These are phyloP conservation scores for Priceomyces haplophilus DNA, from an alignment of 805 yeast genomes.

Conservation along the genomic window DNA sequence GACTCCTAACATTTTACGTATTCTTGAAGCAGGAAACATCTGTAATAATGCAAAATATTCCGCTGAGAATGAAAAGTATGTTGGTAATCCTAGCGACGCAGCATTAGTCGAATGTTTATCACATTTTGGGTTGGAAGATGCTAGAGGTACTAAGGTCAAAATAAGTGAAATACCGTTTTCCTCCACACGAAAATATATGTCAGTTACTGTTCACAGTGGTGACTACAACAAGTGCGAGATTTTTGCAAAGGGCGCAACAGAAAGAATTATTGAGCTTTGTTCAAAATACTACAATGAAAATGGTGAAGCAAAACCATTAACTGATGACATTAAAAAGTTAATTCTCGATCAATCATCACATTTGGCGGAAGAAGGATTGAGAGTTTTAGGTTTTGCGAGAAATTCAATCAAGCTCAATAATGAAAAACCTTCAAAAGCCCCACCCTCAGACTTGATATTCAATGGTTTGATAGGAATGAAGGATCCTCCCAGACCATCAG, in stretches of 20 bases:
- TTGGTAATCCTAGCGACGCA: slow-evolving; percentile 94
- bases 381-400: slow-evolving; percentile 80
- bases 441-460: slow-evolving; percentile 64
- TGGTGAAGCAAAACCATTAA: slow-evolving; percentile 60
- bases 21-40: slow-evolving; percentile 64
- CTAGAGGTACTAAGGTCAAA: slow-evolving; percentile 58
- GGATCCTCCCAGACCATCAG: slow-evolving; percentile 95
- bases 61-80: slow-evolving; percentile 61
- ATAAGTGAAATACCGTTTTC: slow-evolving; percentile 79
- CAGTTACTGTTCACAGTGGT: slow-evolving; percentile 65
- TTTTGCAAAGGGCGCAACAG: slow-evolving; percentile 88
- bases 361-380: slow-evolving; percentile 79
- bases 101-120: slow-evolving; percentile 77
- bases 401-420: slow-evolving; percentile 31
- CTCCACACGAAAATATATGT: slow-evolving; percentile 85
- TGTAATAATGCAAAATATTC: slow-evolving; percentile 77
- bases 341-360: slow-evolving; percentile 56
- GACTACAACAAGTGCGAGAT: slow-evolving; percentile 54
- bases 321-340: slow-evolving; percentile 43
- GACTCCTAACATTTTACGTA: slow-evolving; percentile 52
- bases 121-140: slow-evolving; percentile 69
- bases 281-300: slow-evolving; percentile 54
- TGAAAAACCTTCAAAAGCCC: slow-evolving; percentile 30
- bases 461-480: slow-evolving; percentile 93
- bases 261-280: slow-evolving; percentile 62